Evolutionary conservation across 1,284 basidiomycete species (phyloP), one percentile per base, ranked within the genome.

Genomic region (Ustilago vetiveriae): DNA sequence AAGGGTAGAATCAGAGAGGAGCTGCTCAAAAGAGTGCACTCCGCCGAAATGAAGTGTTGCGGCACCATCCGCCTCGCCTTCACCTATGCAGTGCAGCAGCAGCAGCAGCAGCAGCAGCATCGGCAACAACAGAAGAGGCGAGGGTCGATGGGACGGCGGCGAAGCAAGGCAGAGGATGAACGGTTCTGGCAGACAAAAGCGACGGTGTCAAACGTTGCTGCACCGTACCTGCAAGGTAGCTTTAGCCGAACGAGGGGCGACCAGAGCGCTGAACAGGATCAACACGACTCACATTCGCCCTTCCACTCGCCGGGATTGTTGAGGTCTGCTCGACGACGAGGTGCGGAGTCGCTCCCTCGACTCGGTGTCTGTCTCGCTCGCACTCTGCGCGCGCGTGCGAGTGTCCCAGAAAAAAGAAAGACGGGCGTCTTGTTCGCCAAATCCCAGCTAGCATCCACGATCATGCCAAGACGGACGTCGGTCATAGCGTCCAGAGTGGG

Each of bases 201-300:
- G 52, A 50, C 33, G 37, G 38, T 54, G 58, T 50, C 46, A 17
- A 50, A 55, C 52, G 42, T 50, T 51, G 46, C 37, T 54, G 58
- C 58, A 36, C 27, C 52, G 42, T 45, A n/a, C 38, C 47, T 63
- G 59, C 59, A 63, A 63, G 53, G 52, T 14, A 14, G 38, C 38
- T 38, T 55, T 63, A 63, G 59, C 59, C 59, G 59, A 63, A 48
- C 37, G 27, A 9, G 40, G 33, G 30, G 22, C 21, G 14, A 21
- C n/a, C 41, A 45, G n/a, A n/a, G n/a, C n/a, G n/a, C n/a, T n/a
- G n/a, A n/a, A n/a, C n/a, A n/a, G n/a, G n/a, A n/a, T n/a, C n/a
- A n/a, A n/a, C n/a, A n/a, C n/a, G n/a, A n/a, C n/a, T n/a, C n/a
- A n/a, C n/a, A n/a, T n/a, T n/a, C n/a, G n/a, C n/a, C n/a, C n/a